phyloP scores from a whole-genome alignment of 257 asterid genomes.

The Buddleja alternifolia region DNA sequence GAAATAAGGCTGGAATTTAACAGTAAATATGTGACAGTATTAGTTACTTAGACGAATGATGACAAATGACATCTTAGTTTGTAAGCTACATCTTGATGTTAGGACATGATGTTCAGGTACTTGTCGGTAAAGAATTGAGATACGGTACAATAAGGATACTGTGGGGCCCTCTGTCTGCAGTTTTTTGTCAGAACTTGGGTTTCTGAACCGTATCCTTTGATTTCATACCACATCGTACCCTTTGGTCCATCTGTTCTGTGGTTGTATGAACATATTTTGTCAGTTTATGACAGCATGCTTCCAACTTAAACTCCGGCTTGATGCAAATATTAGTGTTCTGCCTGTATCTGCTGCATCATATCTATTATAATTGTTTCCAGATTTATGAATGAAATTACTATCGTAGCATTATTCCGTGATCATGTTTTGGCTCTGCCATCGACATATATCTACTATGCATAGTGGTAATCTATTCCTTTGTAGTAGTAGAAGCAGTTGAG shows the following conservation, averaged over 20 bases:
- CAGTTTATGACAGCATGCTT: neutral
- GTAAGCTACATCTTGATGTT: neutral
- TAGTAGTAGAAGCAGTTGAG: neutral
- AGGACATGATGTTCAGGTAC: neutral
- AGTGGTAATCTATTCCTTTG: neutral
- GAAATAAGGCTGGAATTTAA: neutral
- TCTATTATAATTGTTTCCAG: too few relatives aligned
- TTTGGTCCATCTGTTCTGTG: neutral
- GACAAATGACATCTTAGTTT: neutral
- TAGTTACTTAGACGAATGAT: neutral
- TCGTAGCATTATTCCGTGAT: neutral
- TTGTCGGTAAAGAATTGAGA: neutral
- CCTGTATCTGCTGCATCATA: too few relatives aligned
- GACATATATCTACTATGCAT: neutral
- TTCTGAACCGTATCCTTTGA: too few relatives aligned
- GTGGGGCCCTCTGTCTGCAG: neutral
- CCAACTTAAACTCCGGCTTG: too few relatives aligned
- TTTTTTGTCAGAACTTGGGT: conserved; percentile 5
- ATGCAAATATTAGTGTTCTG: too few relatives aligned
- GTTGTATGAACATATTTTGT: neutral
- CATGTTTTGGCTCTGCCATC: neutral
- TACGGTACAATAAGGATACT: too few relatives aligned
- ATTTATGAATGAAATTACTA: neutral
- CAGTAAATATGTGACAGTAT: neutral
- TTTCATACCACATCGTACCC: neutral